A percentile compares a stretch with the other conserved stretches of the same genome.
These are phyloP conservation scores for Clarireedia hainanense DNA, from an alignment of 2,329 filamentous ascomycete species.

Conservation along the genomic window DNA sequence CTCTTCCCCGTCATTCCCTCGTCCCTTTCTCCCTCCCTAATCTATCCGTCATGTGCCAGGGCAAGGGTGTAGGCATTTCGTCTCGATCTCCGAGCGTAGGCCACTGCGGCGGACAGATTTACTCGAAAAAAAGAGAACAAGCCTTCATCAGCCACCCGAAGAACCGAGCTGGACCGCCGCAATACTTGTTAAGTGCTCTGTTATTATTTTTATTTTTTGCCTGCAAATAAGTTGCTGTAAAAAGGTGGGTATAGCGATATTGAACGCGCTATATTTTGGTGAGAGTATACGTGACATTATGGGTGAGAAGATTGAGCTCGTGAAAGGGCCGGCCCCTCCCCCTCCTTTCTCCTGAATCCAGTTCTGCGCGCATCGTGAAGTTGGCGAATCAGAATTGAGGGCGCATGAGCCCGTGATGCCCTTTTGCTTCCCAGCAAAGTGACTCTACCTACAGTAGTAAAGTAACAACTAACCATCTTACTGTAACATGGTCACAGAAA, in stretches of 20 bases:
- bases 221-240: too few species aligned
- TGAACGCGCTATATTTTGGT: neutral
- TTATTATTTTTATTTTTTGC: too few species aligned
- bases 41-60: neutral
- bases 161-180: slow-evolving; percentile 1
- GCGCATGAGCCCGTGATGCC: neutral
- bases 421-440: neutral
- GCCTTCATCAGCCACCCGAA: slow-evolving; percentile 7
- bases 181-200: neutral
- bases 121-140: neutral
- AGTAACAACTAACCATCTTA: neutral
- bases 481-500: neutral
- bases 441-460: neutral
- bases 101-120: neutral
- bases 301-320: too few species aligned
- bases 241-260: neutral
- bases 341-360: neutral
- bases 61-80: slow-evolving; percentile 18
- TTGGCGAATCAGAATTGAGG: neutral
- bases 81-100: slow-evolving; percentile 16
- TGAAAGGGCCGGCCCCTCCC: neutral
- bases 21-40: too few species aligned
- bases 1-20: neutral
- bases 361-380: neutral
- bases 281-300: neutral